A percentile compares a stretch with the other conserved stretches of the same genome.
Evolutionary conservation across 345 rosid species (phyloP).

Genomic region (Hibiscus mutabilis): DNA sequence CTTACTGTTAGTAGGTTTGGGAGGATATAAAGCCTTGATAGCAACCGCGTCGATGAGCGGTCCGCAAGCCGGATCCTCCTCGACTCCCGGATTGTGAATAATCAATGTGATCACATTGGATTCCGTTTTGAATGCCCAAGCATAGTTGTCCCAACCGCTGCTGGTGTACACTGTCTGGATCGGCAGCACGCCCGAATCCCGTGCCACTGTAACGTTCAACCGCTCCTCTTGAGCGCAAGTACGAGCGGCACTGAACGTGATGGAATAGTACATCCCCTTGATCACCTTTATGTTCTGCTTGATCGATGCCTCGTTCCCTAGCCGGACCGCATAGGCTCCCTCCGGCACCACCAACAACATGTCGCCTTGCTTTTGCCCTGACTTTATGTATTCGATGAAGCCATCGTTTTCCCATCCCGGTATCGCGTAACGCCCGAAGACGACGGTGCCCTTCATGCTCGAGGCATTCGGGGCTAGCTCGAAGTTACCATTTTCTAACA

Average conservation of each 20-base stretch:
- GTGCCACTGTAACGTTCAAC: constrained; percentile 59
- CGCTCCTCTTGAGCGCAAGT: constrained; percentile 79
- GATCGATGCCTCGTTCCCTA: constrained; percentile 83
- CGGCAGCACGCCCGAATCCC: constrained; percentile 68
- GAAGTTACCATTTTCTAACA: constrained; percentile 72
- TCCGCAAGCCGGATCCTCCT: constrained; percentile 45
- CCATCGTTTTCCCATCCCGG: constrained; percentile 79
- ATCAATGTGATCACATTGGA: constrained; percentile 31
- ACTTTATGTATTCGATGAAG: constrained; percentile 69
- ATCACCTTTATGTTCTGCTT: constrained; percentile 51
- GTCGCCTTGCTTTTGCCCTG: constrained; percentile 91
- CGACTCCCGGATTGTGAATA: constrained; percentile 76
- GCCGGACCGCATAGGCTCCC: constrained; percentile 67
- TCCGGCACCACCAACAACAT: constrained; percentile 78
- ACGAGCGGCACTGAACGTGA: constrained; percentile 84
- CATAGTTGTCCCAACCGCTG: constrained; percentile 70
- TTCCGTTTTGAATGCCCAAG: constrained; percentile 66
- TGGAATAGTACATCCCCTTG: constrained; percentile 45
- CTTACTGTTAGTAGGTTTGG: constrained; percentile 50
- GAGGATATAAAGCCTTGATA: constrained; percentile 50
- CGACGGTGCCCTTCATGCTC: constrained; percentile 63
- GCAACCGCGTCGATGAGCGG: constrained; percentile 52
- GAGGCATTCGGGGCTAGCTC: constrained; percentile 49
- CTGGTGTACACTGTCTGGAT: constrained; percentile 75
- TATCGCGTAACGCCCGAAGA: constrained; percentile 37